phyloP scores from a whole-genome alignment of 2,329 filamentous ascomycete genomes.

The Penicillium janthinellum region DNA sequence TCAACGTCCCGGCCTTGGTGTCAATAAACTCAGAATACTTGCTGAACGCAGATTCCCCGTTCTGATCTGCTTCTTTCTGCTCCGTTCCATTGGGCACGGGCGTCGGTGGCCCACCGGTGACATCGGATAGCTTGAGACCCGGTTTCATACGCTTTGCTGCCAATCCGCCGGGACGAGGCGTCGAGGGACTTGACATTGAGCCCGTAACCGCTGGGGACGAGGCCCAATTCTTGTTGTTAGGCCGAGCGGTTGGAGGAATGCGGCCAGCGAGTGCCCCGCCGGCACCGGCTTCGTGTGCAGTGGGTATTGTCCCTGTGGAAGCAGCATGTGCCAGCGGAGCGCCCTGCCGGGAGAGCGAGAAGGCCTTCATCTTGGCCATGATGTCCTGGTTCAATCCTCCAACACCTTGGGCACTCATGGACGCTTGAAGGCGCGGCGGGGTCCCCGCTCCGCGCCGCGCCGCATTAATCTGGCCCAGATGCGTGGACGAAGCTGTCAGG shows the following conservation, averaged over 20 bases:
- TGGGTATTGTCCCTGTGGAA: conserved; percentile 41
- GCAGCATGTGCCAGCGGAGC: conserved; percentile 46
- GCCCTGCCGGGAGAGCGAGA: conserved; percentile 66
- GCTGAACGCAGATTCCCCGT: conserved; percentile 56
- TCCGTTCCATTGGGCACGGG: conserved; percentile 30
- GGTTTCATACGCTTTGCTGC: conserved; percentile 52
- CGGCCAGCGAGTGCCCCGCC: conserved; percentile 36
- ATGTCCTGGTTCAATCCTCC: conserved; percentile 64
- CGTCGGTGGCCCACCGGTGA: conserved; percentile 48
- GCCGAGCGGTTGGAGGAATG: conserved; percentile 29
- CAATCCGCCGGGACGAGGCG: conserved; percentile 49
- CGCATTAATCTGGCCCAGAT: conserved; percentile 73
- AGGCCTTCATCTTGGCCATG: conserved; percentile 69
- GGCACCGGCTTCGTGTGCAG: conserved; percentile 19
- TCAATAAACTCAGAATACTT: conserved; percentile 84
- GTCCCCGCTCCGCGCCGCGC: conserved; percentile 53
- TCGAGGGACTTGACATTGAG: conserved; percentile 48
- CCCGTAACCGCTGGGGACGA: conserved; percentile 31
- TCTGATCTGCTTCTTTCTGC: conserved; percentile 24
- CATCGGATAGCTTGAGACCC: conserved; percentile 52
- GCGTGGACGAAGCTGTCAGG: conserved; percentile 83
- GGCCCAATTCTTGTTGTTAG: conserved; percentile 37
- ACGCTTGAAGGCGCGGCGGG: conserved; percentile 32
- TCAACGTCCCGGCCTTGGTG: conserved; percentile 85
- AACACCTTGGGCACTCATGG: conserved; percentile 43